Evolutionary conservation across 1,284 basidiomycete species (phyloP).

Genomic region (Singerocomus rubriflavus): DNA sequence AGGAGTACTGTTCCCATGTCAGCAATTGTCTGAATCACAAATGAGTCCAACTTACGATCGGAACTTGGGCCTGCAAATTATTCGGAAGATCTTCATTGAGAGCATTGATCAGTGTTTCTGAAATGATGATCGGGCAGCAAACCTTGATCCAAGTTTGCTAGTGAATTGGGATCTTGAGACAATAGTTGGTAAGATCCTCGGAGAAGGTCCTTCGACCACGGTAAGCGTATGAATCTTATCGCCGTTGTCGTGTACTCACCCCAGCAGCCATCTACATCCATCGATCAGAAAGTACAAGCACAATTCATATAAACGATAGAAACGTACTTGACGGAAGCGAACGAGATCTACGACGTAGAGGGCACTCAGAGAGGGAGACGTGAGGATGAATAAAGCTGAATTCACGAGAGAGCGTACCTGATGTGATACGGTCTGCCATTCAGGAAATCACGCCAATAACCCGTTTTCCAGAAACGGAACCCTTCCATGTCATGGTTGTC

Average conservation of each 20-base stretch:
- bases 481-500: conserved; percentile 95
- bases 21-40: conserved; percentile 1
- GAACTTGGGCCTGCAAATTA: conserved; percentile 83
- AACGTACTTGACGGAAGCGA: conserved; percentile 78
- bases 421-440: conserved; percentile 87
- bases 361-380: conserved; percentile 52
- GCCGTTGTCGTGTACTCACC: conserved; percentile 41
- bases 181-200: conserved; percentile 91
- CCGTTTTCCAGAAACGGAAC: conserved; percentile 97
- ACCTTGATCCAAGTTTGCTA: conserved; percentile 96
- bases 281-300: conserved; percentile 7
- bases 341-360: conserved; percentile 97
- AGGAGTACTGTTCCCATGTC: conserved; percentile 57
- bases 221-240: neutral
- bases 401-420: conserved; percentile 49
- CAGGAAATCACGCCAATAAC: conserved; percentile 89
- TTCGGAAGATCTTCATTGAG: conserved; percentile 77
- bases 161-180: conserved; percentile 89
- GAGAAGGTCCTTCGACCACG: conserved; percentile 68
- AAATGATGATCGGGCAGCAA: conserved; percentile 3
- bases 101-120: neutral
- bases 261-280: conserved; percentile 69
- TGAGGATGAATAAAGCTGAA: conserved; percentile 3
- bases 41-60: conserved; percentile 61
- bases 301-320: neutral